phyloP scores from a whole-genome alignment of 371 early-diverging fungal species.

The Syncephalis plumigaleata region DNA sequence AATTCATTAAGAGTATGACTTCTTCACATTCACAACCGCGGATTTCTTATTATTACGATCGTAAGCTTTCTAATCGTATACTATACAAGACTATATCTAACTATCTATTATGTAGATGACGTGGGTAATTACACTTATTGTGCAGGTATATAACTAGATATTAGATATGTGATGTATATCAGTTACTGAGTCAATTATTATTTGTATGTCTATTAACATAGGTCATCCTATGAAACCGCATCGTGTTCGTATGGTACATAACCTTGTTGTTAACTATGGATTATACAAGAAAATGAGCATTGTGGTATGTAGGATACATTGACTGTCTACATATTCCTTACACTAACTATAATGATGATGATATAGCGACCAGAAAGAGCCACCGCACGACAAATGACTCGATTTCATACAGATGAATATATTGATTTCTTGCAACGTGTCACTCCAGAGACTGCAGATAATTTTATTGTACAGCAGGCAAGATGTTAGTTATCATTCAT shows the following conservation, averaged over 20 bases:
- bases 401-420: conserved; percentile 99
- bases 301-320: conserved; percentile 24
- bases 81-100: background rate
- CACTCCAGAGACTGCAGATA: conserved; percentile 81
- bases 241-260: conserved; percentile 95
- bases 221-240: conserved; percentile 99
- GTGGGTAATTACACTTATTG: conserved; percentile 85
- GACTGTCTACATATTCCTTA: background rate
- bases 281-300: conserved; percentile 91
- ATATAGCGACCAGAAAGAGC: conserved; percentile 71
- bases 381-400: conserved; percentile 85
- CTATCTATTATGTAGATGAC: conserved; percentile 23
- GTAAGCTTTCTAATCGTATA: conserved; percentile 14
- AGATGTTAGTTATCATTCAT: conserved; percentile 37
- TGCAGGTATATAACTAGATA: conserved; percentile 26
- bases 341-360: background rate
- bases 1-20: no score
- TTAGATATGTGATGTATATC: no score
- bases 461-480: conserved; percentile 57
- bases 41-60: conserved; percentile 64
- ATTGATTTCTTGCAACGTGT: conserved; percentile 93
- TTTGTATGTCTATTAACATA: conserved; percentile 3
- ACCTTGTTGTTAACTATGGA: conserved; percentile 89
- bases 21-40: conserved; percentile 23
- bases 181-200: background rate